These are phyloP conservation scores for Actinomucor elegans DNA, from an alignment of 371 early-diverging fungal genomes.

Conservation along the genomic window DNA sequence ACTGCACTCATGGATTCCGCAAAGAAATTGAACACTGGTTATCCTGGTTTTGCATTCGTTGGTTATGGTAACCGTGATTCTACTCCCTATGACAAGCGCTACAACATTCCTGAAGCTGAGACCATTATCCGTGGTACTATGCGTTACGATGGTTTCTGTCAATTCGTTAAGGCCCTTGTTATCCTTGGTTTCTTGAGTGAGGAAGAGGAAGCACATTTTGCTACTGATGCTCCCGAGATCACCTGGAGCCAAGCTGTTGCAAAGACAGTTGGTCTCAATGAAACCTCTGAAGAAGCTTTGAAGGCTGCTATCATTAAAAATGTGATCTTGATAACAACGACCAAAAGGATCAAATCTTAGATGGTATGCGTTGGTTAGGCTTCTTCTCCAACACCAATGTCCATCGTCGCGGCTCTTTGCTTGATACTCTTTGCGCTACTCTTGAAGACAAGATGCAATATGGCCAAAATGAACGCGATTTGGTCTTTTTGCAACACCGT, in stretches of 20 bases:
- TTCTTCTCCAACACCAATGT: conserved; percentile 69
- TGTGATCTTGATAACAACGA: conserved; percentile 51
- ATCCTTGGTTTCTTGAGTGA: conserved; percentile 92
- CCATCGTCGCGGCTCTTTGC: conserved; percentile 73
- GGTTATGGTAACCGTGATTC: conserved; percentile 98
- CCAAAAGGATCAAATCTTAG: conserved; percentile 58
- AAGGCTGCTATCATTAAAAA: conserved; percentile 49
- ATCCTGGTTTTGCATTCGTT: conserved; percentile 87
- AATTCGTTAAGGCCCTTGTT: conserved; percentile 91
- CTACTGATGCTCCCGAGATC: conserved; percentile 55
- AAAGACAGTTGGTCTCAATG: conserved; percentile 52
- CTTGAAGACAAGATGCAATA: conserved; percentile 94
- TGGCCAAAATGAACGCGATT: conserved; percentile 89
- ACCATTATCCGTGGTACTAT: conserved; percentile 95
- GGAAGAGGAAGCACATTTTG: conserved; percentile 64
- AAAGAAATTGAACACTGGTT: conserved; percentile 79
- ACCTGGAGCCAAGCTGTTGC: conserved; percentile 77
- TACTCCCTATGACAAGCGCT: conserved; percentile 89
- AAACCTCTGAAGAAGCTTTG: conserved; percentile 28
- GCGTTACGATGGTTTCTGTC: conserved; percentile 91
- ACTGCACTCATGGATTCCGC: conserved; percentile 88
- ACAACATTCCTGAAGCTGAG: conserved; percentile 92
- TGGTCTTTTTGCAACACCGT: conserved; percentile 96
- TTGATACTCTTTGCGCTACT: conserved; percentile 95
- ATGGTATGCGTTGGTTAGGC: conserved; percentile 85